Evolutionary conservation across 2,329 filamentous ascomycete genomes (phyloP).

Genomic region (Ceratocystis destructans): DNA sequence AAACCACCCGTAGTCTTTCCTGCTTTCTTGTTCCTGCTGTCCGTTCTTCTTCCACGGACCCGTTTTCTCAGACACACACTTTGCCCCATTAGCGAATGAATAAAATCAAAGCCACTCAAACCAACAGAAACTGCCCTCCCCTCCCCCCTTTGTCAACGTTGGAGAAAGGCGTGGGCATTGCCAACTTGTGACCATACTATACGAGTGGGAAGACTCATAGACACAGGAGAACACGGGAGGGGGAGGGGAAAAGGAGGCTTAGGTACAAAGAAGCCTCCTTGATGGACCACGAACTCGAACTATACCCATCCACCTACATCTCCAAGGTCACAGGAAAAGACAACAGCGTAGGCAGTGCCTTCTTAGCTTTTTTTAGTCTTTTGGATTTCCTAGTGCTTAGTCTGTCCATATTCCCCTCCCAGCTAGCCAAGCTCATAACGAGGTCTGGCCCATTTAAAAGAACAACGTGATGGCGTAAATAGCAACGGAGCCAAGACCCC

Average conservation of each 20-base stretch:
- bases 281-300: neutral
- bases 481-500: neutral
- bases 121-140: neutral
- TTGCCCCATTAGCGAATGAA: neutral
- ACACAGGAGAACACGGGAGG: neutral
- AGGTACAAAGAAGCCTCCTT: neutral
- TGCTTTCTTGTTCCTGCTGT: neutral
- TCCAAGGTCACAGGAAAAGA: slow-evolving; percentile 1
- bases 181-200: neutral
- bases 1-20: neutral
- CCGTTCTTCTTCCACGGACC: neutral
- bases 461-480: slow-evolving; percentile 1
- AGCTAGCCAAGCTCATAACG: neutral
- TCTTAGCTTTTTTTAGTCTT: neutral
- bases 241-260: neutral
- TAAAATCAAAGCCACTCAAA: neutral
- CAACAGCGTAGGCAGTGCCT: neutral
- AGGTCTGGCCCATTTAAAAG: neutral
- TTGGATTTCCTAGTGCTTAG: neutral
- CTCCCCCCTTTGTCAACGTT: neutral
- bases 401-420: neutral
- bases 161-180: no score
- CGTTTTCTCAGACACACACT: neutral
- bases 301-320: neutral
- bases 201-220: neutral